A percentile compares a stretch with the other conserved stretches of the same genome.
These are phyloP conservation scores for Heritiera fomes DNA, from an alignment of 345 rosid species.

Conservation along the genomic window DNA sequence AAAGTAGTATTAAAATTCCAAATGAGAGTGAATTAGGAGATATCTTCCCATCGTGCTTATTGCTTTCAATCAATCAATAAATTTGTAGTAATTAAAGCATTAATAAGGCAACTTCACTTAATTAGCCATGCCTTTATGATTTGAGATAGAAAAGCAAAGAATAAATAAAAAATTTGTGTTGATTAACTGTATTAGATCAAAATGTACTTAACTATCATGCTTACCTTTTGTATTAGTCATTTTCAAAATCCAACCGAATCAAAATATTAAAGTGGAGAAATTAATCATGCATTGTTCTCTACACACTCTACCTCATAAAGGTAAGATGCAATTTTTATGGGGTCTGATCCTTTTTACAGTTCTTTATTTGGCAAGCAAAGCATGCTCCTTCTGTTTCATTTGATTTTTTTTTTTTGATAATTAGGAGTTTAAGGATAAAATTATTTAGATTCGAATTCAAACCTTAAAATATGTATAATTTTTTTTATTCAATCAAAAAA, in stretches of 20 bases:
- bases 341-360: conserved; percentile 15
- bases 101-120: background rate
- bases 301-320: conserved; percentile 16
- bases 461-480: too few species aligned
- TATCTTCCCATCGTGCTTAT: background rate
- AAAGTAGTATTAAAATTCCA: too few species aligned
- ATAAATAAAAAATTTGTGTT: too few species aligned
- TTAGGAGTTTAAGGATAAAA: too few species aligned
- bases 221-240: background rate
- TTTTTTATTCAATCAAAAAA: too few species aligned
- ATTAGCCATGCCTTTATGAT: background rate
- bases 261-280: background rate
- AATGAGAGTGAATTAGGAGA: background rate
- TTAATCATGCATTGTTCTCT: background rate
- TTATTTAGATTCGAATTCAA: too few species aligned
- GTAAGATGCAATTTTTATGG: conserved; percentile 25
- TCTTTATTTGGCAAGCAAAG: conserved; percentile 26
- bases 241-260: background rate
- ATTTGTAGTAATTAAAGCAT: background rate
- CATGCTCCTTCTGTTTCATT: background rate
- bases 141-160: background rate
- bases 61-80: background rate
- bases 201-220: background rate
- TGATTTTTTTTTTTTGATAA: too few species aligned
- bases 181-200: background rate